Conservation (phyloP, 108 stramenopile species). For the Pseudonitzschia multistriata region DNA sequence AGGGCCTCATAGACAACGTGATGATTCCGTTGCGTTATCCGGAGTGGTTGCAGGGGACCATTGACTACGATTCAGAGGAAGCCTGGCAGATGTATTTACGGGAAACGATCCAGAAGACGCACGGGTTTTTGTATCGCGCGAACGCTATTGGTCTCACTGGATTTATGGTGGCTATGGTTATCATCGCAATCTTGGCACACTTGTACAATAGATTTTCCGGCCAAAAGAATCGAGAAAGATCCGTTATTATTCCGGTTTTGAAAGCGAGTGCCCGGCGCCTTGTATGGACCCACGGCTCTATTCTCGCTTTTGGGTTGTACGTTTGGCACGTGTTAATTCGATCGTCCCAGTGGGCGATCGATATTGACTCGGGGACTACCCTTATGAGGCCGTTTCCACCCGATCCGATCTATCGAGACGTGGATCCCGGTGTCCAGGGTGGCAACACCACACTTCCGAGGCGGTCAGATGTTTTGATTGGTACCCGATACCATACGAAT, state of each 20-base stretch:
- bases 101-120: constrained; percentile 34
- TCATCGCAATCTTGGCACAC: neutral
- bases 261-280: constrained; percentile 14
- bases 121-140: constrained; percentile 14
- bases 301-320: constrained; percentile 13
- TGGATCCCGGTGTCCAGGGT: constrained; percentile 8
- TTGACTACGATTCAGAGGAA: constrained; percentile 19
- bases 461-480: constrained; percentile 48
- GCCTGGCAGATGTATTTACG: constrained; percentile 42
- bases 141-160: constrained; percentile 7
- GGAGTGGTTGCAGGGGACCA: constrained; percentile 36
- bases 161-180: neutral
- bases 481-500: constrained; percentile 38
- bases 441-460: constrained; percentile 43
- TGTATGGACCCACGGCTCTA: constrained; percentile 19
- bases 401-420: neutral
- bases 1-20: constrained; percentile 23
- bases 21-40: constrained; percentile 32
- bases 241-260: neutral
- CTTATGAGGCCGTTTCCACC: constrained; percentile 46
- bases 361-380: constrained; percentile 22
- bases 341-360: constrained; percentile 33
- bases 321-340: constrained; percentile 2
- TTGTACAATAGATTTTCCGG: neutral
- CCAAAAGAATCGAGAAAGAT: neutral